Evolutionary conservation across 495 filamentous ascomycete species (phyloP).

Genomic region (Sporormia fimetaria): DNA sequence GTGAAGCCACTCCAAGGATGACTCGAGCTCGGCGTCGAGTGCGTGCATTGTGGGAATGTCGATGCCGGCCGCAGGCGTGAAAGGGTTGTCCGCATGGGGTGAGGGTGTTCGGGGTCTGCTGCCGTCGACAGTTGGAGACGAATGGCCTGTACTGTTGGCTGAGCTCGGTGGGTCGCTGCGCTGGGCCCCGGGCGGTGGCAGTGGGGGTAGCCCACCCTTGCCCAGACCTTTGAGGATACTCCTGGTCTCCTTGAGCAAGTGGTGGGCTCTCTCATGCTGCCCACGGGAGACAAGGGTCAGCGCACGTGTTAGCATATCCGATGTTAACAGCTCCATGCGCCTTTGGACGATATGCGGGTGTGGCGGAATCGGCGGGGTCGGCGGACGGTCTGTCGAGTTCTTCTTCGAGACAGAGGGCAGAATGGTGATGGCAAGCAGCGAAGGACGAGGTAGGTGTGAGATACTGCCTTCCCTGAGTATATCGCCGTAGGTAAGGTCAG

Average conservation of each 20-base stretch:
- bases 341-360: slow-evolving; percentile 93
- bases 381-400: slow-evolving; percentile 43
- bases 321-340: slow-evolving; percentile 94
- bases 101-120: slow-evolving; percentile 36
- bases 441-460: slow-evolving; percentile 77
- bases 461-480: slow-evolving; percentile 84
- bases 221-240: slow-evolving; percentile 92
- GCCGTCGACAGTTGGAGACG: slow-evolving; percentile 21
- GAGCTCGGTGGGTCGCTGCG: slow-evolving; percentile 30
- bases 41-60: slow-evolving; percentile 69
- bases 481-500: slow-evolving; percentile 87
- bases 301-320: slow-evolving; percentile 92
- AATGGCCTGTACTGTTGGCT: slow-evolving; percentile 14
- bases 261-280: slow-evolving; percentile 86
- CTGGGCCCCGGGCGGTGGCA: slow-evolving; percentile 45
- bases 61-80: slow-evolving; percentile 59
- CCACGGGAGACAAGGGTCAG: slow-evolving; percentile 82
- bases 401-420: slow-evolving; percentile 64
- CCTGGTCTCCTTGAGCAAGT: slow-evolving; percentile 81
- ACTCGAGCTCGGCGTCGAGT: slow-evolving; percentile 80
- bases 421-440: slow-evolving; percentile 96
- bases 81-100: slow-evolving; percentile 42
- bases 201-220: slow-evolving; percentile 89
- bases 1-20: slow-evolving; percentile 96
- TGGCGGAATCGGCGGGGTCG: slow-evolving; percentile 81